Evolutionary conservation across 208 protist species (phyloP).

Genomic region (Leishmania tarentolae): DNA sequence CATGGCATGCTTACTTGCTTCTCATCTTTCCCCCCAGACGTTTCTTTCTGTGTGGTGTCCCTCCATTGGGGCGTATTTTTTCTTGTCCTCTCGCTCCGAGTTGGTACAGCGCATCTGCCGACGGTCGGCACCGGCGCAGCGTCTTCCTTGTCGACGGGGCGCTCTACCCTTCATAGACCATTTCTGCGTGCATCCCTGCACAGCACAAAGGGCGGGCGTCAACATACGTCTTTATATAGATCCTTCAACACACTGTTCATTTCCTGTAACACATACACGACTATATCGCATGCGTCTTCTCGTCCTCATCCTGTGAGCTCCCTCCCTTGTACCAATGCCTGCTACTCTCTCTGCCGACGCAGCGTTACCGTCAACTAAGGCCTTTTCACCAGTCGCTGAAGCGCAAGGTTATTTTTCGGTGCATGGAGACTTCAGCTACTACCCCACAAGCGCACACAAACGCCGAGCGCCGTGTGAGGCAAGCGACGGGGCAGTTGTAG

Average conservation of each 20-base stretch:
- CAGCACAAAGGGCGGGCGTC: neutral
- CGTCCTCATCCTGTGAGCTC: neutral
- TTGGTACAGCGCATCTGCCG: conserved; percentile 1
- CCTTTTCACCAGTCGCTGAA: neutral
- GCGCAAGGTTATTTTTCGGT: conserved; percentile 28
- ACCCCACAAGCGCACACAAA: conserved; percentile 52
- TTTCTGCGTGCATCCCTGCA: neutral
- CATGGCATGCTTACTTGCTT: neutral
- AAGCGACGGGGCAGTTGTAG: neutral
- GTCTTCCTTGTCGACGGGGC: neutral
- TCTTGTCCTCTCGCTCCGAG: neutral
- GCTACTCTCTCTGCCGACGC: conserved; percentile 1
- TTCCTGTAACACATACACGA: neutral
- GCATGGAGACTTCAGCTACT: conserved; percentile 45
- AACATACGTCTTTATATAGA: neutral
- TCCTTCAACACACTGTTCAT: neutral
- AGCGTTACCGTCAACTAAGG: neutral
- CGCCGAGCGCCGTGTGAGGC: conserved; percentile 1
- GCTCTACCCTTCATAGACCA: neutral
- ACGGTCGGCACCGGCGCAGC: neutral
- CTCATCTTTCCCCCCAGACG: neutral
- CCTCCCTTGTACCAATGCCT: neutral
- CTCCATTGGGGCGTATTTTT: neutral
- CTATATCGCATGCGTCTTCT: conserved; percentile 2
- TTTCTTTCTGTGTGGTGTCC: neutral